Base-by-base conservation (phyloP, 805 yeast genomes). In the Phaffomyces antillensis region DNA sequence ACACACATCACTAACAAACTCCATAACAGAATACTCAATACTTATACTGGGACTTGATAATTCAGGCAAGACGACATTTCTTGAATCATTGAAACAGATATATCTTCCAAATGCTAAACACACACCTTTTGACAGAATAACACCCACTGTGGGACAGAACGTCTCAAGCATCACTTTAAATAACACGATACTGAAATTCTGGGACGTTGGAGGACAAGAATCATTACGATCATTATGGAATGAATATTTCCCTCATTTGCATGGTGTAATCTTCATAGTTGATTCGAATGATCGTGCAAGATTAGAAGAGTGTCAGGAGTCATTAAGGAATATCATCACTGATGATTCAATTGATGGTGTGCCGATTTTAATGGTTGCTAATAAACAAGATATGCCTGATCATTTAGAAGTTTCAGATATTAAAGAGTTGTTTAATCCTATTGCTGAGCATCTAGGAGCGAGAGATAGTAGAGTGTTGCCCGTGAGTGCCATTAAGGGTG, bases 171-270 rank as follows among this genome's bases (percentile, higher is more conserved):
- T 78, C 58, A 46, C 61, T 49, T 52, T 71, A 48, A 69, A 72
- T 8, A 30, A 30, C 9, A 38, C 20, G 33, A 51, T 56, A 42
- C 68, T 93, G 45, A 90, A 89, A 59, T 78, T 93, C 56, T 91
- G 98, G 98, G 99, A 91, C 62, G 80, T 91, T 36, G 98, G 98
- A 11, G 99, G 99, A 12, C 99, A 91, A 64, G 83, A 81, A 59
- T 71, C 84, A n/a, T 69, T 91, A 39, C 72, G 98, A 40, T 68
- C 78, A 26, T 72, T 93, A 73, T 91, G 99, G 99, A 73, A 83
- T 7, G 79, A 86, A 49, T 93, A 91, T 68, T 93, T 82, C 65
- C 71, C 73, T 17, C 83, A 80, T 47, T 86, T 96, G 44, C 97
- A 91, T 64, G 98, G 93, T 0, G 86, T 91, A 33, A 81, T 93